Conservation (phyloP, 2,329 filamentous ascomycete genomes). For the Colletotrichum lupini region DNA sequence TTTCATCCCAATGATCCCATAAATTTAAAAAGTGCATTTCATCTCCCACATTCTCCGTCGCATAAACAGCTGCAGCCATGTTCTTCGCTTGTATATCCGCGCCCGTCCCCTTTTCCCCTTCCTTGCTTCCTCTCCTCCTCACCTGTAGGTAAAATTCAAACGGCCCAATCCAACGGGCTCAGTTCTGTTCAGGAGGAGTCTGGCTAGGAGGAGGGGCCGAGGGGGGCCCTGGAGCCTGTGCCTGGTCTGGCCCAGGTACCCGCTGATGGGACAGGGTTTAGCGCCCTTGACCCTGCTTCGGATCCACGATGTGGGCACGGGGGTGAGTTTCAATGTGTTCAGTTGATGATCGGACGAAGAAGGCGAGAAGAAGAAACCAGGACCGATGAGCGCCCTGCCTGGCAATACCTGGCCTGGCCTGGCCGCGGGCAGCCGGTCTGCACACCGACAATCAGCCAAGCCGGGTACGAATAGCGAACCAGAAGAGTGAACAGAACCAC, state of each 20-base stretch:
- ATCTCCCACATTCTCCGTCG: conserved; percentile 22
- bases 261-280: conserved; percentile 12
- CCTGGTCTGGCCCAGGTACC: conserved; percentile 1
- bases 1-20: conserved; percentile 10
- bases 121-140: not conserved
- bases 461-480: not conserved
- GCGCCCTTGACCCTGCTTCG: conserved; percentile 30
- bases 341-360: conserved; percentile 30
- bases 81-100: not conserved
- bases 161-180: conserved; percentile 9
- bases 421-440: not conserved
- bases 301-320: conserved; percentile 31
- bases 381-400: not conserved
- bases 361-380: conserved; percentile 1
- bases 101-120: not conserved
- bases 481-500: conserved; percentile 7
- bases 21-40: conserved; percentile 4
- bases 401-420: too few relatives aligned
- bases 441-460: not conserved
- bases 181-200: not conserved
- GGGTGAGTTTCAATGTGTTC: conserved; percentile 26
- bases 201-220: not conserved
- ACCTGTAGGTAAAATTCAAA: conserved; percentile 19
- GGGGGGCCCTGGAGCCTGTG: not conserved
- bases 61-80: conserved; percentile 1